Evolutionary conservation across 495 filamentous ascomycete genomes (phyloP), one percentile per base, ranked within the genome.

Genomic region (Penicillium parvum): DNA sequence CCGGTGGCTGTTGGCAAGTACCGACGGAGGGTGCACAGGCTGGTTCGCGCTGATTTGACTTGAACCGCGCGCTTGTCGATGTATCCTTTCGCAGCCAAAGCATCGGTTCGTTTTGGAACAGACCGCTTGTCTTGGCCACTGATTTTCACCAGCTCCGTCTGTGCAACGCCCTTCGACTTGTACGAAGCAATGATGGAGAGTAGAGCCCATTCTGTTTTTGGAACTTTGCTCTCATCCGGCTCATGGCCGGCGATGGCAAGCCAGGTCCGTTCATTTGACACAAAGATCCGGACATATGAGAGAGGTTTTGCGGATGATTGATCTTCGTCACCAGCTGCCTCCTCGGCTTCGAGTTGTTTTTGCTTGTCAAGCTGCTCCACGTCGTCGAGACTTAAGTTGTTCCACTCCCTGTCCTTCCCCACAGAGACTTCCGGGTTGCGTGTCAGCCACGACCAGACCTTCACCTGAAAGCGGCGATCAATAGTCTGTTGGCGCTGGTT

Each of bases 121-220:
- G 90, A 96, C 30, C 88, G 77, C 57, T 94, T 94, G 60, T 96
- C 88, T 64, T 96, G 90, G 14, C 84, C 82, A 46, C 86, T 88
- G 7, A 85, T 57, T 21, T 68, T 75, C 15, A 82, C 78, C n/a
- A 96, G 69, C 14, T 90, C 82, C 6, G 83, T 79, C 63, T 96
- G 91, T 1, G 83, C 64, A 27, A 96, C 85, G 10, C 90, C 90
- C 15, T 78, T 64, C 23, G 74, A 68, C 41, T 83, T 78, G 40
- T 68, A 71, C 3, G 82, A 77, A n/a, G 84, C 89, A 53, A 96
- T 90, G 28, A 90, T 83, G 7, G 85, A 83, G 9, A 96, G 73
- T 12, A 84, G 74, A 14, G 73, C 73, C 65, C 92, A 95, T 63
- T 90, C 83, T 27, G 79, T 71, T 0, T 67, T 55, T 0, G 83